A percentile compares a stretch with the other conserved stretches of the same genome.
Conservation (phyloP, 106 monocot genomes). For the Hemerocallis citrina region DNA sequence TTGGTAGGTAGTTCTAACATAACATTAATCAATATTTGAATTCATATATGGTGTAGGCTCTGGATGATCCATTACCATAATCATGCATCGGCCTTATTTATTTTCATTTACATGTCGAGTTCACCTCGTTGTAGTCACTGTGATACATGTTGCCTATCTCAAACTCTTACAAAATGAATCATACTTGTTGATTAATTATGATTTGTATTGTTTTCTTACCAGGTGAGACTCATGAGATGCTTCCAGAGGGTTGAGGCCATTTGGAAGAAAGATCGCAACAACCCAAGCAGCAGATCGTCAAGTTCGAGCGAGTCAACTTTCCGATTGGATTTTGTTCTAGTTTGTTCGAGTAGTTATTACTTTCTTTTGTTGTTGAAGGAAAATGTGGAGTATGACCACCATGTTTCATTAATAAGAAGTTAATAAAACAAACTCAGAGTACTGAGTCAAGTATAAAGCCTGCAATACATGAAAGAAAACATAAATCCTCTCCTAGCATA, state of each 20-base stretch:
- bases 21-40: background rate
- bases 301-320: constrained; percentile 21
- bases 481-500: too few relatives aligned
- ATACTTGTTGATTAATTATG: background rate
- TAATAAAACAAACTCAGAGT: too few relatives aligned
- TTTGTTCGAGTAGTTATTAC: background rate
- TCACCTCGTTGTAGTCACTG: too few relatives aligned
- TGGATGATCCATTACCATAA: background rate
- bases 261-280: constrained; percentile 55
- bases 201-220: constrained; percentile 8
- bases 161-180: too few relatives aligned
- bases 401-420: too few relatives aligned
- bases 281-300: constrained; percentile 55
- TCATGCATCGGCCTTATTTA: background rate
- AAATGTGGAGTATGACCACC: too few relatives aligned
- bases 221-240: constrained; percentile 70
- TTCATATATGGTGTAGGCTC: background rate
- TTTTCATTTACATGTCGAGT: too few relatives aligned
- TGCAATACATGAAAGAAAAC: too few relatives aligned
- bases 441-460: too few relatives aligned
- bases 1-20: too few relatives aligned
- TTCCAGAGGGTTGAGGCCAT: constrained; percentile 77
- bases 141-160: too few relatives aligned
- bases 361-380: too few relatives aligned
- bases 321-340: background rate